Evolutionary conservation across 2,329 filamentous ascomycete species (phyloP), one percentile per base, ranked within the genome.

Genomic region (Colletotrichum musicola): DNA sequence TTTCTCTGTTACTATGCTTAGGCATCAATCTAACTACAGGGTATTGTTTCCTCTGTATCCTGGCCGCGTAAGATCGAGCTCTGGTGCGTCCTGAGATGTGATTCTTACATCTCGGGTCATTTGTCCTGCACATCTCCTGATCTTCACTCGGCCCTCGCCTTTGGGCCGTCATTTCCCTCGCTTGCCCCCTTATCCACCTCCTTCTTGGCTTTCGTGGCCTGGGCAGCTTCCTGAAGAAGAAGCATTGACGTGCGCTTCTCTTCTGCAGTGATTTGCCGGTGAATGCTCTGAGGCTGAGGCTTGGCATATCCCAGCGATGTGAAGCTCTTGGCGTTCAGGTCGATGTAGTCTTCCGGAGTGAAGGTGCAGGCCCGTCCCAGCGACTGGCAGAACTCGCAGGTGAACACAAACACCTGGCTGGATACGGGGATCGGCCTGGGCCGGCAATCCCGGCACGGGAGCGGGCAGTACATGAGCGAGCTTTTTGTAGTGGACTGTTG

Each of bases 281-380:
- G 40, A 13, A 14, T 42, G 40, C 4, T n/a, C 40, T 35, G 22
- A 18, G 46, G 22, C 40, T 35, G 22, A 18, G 47, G 22, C 25
- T 20, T 58, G 14, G 42, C 56, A 18, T 59, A 59, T n/a, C 42
- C 56, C n/a, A 59, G 56, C n/a, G 56, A 59, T 12, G 30, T 59
- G n/a, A 59, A 49, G 56, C 25, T 20, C 10, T 38, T 44, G 56
- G 49, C 30, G 4, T 59, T 27, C n/a, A 35, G 25, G 18, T 59
- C 56, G 6, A 59, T 42, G 25, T 49, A 14, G 13, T 35, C 22
- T 12, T 59, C 44, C 18, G 44, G 56, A 4, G 56, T 59, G 13
- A 59, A 59, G 22, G 56, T 49, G 18, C 56, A 59, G 16, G 46
- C 44, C 42, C 56, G 56, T 50, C 56, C 56, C 12, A 59, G 25